These are phyloP conservation scores for Erythrophleum fordii DNA, from an alignment of 306 rosid genomes.

Conservation along the genomic window DNA sequence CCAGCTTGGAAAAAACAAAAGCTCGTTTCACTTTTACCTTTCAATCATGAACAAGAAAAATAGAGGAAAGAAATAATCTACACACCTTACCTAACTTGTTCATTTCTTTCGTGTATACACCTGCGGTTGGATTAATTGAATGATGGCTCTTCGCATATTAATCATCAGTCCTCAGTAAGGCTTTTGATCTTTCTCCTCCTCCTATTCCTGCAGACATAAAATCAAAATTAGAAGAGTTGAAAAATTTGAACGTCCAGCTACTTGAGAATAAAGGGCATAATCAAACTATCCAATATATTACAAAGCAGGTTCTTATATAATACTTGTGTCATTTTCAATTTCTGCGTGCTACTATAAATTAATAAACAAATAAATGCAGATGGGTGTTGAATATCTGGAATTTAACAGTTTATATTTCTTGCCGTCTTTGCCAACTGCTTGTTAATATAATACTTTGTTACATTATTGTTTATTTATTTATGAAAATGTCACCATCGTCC, in stretches of 20 bases:
- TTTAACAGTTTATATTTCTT: background rate
- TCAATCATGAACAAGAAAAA: background rate
- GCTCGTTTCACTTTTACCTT: background rate
- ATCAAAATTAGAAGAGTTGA: background rate
- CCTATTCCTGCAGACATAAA: background rate
- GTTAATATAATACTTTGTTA: background rate
- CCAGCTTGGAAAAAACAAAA: background rate
- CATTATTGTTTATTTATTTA: background rate
- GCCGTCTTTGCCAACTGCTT: conserved; percentile 3
- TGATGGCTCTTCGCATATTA: background rate
- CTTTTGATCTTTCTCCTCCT: background rate
- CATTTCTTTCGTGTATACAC: conserved; percentile 12
- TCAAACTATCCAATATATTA: background rate
- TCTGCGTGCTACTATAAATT: background rate
- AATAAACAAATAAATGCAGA: background rate
- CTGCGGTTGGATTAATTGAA: background rate
- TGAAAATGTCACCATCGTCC: background rate
- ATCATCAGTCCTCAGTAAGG: background rate
- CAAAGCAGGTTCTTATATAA: background rate
- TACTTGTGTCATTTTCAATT: background rate
- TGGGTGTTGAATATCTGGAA: background rate
- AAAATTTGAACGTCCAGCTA: background rate
- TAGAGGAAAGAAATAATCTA: background rate
- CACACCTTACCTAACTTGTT: conserved; percentile 5
- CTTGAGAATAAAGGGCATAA: background rate